phyloP scores from a whole-genome alignment of 495 filamentous ascomycete species.

The Penicillium canariense region DNA sequence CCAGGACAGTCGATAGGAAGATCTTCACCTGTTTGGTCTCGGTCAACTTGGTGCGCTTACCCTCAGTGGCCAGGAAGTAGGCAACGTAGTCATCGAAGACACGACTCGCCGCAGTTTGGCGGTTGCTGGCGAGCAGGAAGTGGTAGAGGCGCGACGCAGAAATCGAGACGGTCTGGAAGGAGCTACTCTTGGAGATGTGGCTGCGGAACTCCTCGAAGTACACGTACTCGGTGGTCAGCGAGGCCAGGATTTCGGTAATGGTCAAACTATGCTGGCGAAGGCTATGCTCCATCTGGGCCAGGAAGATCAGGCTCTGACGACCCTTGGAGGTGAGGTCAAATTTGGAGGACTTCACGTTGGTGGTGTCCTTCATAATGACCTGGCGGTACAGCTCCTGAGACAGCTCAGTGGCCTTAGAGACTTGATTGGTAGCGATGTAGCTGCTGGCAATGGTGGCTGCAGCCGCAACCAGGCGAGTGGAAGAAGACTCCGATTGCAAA shows the following conservation, averaged over 20 bases:
- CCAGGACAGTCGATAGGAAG: slow-evolving; percentile 29
- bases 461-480: slow-evolving; percentile 27
- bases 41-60: slow-evolving; percentile 29
- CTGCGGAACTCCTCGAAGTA: slow-evolving; percentile 41
- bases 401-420: slow-evolving; percentile 29
- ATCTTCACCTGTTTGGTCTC: slow-evolving; percentile 25
- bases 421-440: slow-evolving; percentile 32
- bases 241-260: slow-evolving; percentile 36
- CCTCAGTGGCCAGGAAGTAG: slow-evolving; percentile 35
- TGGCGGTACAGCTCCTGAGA: slow-evolving; percentile 38
- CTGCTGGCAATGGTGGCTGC: slow-evolving; percentile 33
- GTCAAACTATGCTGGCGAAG: slow-evolving; percentile 26
- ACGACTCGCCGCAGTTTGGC: slow-evolving; percentile 15
- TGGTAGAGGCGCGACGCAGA: slow-evolving; percentile 31
- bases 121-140: slow-evolving; percentile 30
- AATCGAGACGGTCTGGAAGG: slow-evolving; percentile 26
- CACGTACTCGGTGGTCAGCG: slow-evolving; percentile 35
- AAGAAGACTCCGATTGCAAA: slow-evolving; percentile 29
- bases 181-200: slow-evolving; percentile 28
- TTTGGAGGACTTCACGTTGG: slow-evolving; percentile 19
- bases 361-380: slow-evolving; percentile 28
- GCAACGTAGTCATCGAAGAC: slow-evolving; percentile 26
- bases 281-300: slow-evolving; percentile 40
- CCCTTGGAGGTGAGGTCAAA: slow-evolving; percentile 29
- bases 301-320: slow-evolving; percentile 37